phyloP scores from a whole-genome alignment of 805 yeast genomes.

The Ogataea wickerhamii region DNA sequence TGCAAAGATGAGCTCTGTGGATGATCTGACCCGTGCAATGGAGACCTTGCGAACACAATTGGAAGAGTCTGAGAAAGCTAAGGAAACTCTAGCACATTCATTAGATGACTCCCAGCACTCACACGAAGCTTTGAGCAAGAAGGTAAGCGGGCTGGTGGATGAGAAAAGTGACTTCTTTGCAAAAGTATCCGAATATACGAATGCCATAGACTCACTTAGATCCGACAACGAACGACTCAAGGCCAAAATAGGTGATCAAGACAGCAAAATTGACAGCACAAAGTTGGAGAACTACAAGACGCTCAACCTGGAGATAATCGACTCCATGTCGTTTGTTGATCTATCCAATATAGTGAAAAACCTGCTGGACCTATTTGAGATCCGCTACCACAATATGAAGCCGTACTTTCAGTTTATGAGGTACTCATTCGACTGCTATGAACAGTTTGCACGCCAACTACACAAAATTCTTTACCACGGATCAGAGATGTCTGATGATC shows the following conservation, averaged over 20 bases:
- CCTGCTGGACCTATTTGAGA: constrained; percentile 12
- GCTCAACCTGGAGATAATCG: constrained; percentile 10
- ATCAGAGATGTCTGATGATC: constrained; percentile 7
- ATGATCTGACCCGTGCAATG: not conserved
- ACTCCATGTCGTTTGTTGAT: constrained; percentile 11
- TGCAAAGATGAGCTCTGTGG: not conserved
- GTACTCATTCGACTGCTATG: constrained; percentile 14
- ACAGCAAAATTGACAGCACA: constrained; percentile 2
- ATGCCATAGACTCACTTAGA: constrained; percentile 4
- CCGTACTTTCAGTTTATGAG: constrained; percentile 16
- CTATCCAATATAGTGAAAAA: constrained; percentile 15
- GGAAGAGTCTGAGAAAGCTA: not conserved
- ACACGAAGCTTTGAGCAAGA: not conserved
- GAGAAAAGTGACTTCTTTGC: constrained; percentile 1
- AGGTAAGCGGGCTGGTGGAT: not conserved
- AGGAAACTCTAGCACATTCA: not conserved
- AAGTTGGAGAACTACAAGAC: constrained; percentile 8
- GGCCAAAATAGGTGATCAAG: constrained; percentile 5
- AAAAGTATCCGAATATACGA: constrained; percentile 4
- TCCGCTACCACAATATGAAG: constrained; percentile 13
- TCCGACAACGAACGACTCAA: constrained; percentile 2
- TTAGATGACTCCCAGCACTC: not conserved
- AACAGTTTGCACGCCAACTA: constrained; percentile 13
- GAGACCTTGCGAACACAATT: constrained; percentile 2
- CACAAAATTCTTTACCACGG: constrained; percentile 15